phyloP scores from a whole-genome alignment of 371 early-diverging fungal species.

The Rhizopus microsporus region DNA sequence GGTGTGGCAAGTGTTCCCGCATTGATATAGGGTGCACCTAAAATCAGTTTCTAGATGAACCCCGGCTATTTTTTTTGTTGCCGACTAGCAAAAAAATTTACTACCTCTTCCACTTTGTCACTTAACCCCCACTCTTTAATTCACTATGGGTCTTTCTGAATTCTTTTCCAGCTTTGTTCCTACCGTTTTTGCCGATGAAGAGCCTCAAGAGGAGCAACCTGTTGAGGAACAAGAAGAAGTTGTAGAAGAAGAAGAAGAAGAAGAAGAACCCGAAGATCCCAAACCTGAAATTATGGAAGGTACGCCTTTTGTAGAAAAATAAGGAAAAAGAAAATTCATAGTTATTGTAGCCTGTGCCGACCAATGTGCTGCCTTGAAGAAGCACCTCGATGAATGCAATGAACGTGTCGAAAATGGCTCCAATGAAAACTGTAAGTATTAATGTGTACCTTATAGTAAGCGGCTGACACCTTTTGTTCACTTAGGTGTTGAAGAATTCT shows the following conservation, averaged over 20 bases:
- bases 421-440: slow-evolving; percentile 48
- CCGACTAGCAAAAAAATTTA: not conserved
- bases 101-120: slow-evolving; percentile 23
- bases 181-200: slow-evolving; percentile 51
- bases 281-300: slow-evolving; percentile 53
- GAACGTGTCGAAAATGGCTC: slow-evolving; percentile 62
- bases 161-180: slow-evolving; percentile 53
- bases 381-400: slow-evolving; percentile 59
- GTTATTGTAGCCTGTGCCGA: slow-evolving; percentile 42
- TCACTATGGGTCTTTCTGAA: slow-evolving; percentile 51
- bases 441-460: not conserved
- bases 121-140: slow-evolving; percentile 12
- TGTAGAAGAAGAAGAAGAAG: slow-evolving; percentile 38
- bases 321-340: not conserved
- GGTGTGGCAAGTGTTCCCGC: no score
- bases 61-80: no score
- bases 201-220: slow-evolving; percentile 26
- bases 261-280: slow-evolving; percentile 51
- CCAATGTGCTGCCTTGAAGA: slow-evolving; percentile 48
- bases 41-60: no score
- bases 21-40: no score
- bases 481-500: slow-evolving; percentile 62
- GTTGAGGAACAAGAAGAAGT: slow-evolving; percentile 34
- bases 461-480: not conserved
- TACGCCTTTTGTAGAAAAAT: slow-evolving; percentile 10